Evolutionary conservation across 192 early-diverging fungal genomes (phyloP), one percentile per base, ranked within the genome.

Genomic region (Spinellus fusiger): DNA sequence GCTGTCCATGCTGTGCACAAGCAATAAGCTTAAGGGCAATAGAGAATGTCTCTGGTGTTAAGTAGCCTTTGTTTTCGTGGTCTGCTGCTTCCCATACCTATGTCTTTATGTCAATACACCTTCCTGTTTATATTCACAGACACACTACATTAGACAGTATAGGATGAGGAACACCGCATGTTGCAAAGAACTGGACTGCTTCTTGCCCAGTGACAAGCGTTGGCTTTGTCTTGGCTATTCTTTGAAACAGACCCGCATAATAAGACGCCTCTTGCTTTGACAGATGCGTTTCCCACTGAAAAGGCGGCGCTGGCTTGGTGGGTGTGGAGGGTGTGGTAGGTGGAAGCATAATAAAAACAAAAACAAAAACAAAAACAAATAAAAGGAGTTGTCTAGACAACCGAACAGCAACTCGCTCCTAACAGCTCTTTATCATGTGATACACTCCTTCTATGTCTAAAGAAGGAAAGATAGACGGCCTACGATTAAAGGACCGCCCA

Each of bases 51-150:
- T 75, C 73, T 34, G 77, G 75, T 20, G 84, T 86, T 49, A 95
- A 71, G 27, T 81, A 80, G 16, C 94, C 95, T 57, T 84, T 82
- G 64, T 85, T 80, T 26, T 91, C 86, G 2, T 76, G 56, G 68
- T 94, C 92, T 5, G 86, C 86, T n/a, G 88, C 71, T 44, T 92
- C 80, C 95, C 95, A 98, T 49, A 98, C 91, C 77, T 86, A 64
- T 18, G 4, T 32, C 28, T 9, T 28, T 28, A 22, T 55, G 44
- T 29, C 23, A n/a, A 38, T 25, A 28, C 5, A 37, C 27, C 26
- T 3, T 23, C 25, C 22, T 49, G 20, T 44, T 23, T 26, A 16
- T n/a, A 15, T 18, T 55, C 22, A 44, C 23, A 8, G 20, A 50
- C 18, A 27, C 29, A 44, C 62, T 75, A 77, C 81, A 64, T 83